Conservation (phyloP, 1,284 basidiomycete genomes). For the Wallemia ichthyophaga region DNA sequence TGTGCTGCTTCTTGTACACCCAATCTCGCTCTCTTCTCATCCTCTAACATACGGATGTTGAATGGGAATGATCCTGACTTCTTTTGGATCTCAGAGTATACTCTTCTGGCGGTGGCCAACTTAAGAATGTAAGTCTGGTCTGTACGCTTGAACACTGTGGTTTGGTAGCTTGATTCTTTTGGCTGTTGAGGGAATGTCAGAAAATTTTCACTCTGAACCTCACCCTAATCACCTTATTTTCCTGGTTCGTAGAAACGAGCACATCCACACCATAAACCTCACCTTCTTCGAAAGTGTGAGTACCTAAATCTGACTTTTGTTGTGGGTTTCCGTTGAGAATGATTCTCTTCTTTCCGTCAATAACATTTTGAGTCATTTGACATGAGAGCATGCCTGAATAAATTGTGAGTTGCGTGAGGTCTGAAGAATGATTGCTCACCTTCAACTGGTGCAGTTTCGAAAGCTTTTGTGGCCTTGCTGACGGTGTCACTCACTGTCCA, state of each 20-base stretch:
- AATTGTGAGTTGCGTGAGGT: not conserved
- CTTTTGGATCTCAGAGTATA: slow-evolving; percentile 89
- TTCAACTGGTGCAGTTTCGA: slow-evolving; percentile 65
- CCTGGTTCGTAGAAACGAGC: slow-evolving; percentile 55
- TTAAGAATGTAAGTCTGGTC: slow-evolving; percentile 80
- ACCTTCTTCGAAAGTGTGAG: slow-evolving; percentile 57
- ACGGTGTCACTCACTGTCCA: slow-evolving; percentile 77
- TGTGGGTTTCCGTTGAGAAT: slow-evolving; percentile 59
- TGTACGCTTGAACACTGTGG: slow-evolving; percentile 77
- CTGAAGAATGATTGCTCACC: slow-evolving; percentile 24
- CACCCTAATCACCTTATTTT: slow-evolving; percentile 37
- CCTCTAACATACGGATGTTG: slow-evolving; percentile 73
- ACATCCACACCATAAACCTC: slow-evolving; percentile 94
- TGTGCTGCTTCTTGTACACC: slow-evolving; percentile 86
- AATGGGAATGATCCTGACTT: slow-evolving; percentile 95
- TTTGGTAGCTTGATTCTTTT: slow-evolving; percentile 40
- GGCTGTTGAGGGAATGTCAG: slow-evolving; percentile 30
- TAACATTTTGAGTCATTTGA: slow-evolving; percentile 70
- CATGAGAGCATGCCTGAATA: slow-evolving; percentile 52
- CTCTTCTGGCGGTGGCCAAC: slow-evolving; percentile 80
- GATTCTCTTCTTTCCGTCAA: slow-evolving; percentile 88
- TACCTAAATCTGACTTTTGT: slow-evolving; percentile 58
- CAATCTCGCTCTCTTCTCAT: slow-evolving; percentile 80
- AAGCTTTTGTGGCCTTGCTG: slow-evolving; percentile 35
- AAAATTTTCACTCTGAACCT: slow-evolving; percentile 6